Percentiles rank a stretch among this genome's conserved stretches.
Conservation (phyloP, 495 filamentous ascomycete species). For the Sabuloglossum arenarium region DNA sequence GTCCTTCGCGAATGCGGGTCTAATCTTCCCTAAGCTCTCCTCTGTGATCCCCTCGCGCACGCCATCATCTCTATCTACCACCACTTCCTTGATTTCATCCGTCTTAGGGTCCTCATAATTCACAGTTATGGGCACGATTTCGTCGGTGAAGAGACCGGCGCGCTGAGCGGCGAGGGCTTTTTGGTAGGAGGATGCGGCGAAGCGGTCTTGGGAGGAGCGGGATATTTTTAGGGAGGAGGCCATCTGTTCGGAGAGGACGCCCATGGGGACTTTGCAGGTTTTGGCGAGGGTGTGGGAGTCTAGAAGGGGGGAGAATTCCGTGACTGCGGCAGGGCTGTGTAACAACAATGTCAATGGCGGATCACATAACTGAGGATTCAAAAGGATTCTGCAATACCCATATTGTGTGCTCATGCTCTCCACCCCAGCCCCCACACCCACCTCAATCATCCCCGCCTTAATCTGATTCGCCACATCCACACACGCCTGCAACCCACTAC, state of each 20-base stretch:
- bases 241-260: conserved; percentile 85
- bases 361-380: neutral
- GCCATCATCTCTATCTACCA: conserved; percentile 74
- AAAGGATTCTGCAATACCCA: conserved; percentile 29
- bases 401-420: conserved; percentile 93
- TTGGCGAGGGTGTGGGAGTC: conserved; percentile 63
- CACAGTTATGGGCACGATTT: conserved; percentile 73
- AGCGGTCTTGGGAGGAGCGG: conserved; percentile 61
- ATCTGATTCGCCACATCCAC: conserved; percentile 89
- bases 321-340: conserved; percentile 57
- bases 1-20: conserved; percentile 75
- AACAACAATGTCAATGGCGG: conserved; percentile 9
- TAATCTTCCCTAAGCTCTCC: conserved; percentile 76
- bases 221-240: conserved; percentile 59
- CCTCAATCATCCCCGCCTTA: conserved; percentile 71
- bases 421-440: conserved; percentile 90
- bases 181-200: conserved; percentile 74
- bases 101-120: conserved; percentile 78
- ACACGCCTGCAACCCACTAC: conserved; percentile 69
- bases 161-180: conserved; percentile 77
- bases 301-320: conserved; percentile 85
- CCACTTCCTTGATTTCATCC: conserved; percentile 64
- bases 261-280: conserved; percentile 98
- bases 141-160: conserved; percentile 75
- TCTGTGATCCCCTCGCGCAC: conserved; percentile 67